These are phyloP conservation scores for Tuber magnatum DNA, from an alignment of 495 filamentous ascomycete species.

Conservation along the genomic window DNA sequence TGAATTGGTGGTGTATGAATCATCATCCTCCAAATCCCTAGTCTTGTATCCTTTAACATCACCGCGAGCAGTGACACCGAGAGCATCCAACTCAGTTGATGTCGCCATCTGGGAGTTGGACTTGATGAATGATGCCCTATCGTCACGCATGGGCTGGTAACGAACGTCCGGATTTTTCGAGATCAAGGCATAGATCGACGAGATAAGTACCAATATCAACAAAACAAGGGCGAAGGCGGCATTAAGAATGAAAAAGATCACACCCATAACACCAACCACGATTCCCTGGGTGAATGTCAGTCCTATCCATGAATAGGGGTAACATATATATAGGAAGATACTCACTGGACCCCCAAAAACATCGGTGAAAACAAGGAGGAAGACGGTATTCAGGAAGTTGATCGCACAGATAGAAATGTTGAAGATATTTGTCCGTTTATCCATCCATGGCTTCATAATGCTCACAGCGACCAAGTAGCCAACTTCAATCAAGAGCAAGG, in stretches of 20 bases:
- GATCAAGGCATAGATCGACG: slow-evolving; percentile 71
- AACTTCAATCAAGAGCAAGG: slow-evolving; percentile 78
- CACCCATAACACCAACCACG: slow-evolving; percentile 87
- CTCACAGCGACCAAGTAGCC: slow-evolving; percentile 68
- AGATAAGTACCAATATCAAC: slow-evolving; percentile 77
- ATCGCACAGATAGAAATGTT: slow-evolving; percentile 86
- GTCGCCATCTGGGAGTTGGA: slow-evolving; percentile 76
- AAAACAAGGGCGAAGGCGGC: slow-evolving; percentile 80
- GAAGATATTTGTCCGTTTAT: slow-evolving; percentile 96
- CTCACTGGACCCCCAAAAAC: slow-evolving; percentile 77
- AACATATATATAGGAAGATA: slow-evolving; percentile 14
- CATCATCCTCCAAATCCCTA: slow-evolving; percentile 70
- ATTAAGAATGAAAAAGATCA: slow-evolving; percentile 89
- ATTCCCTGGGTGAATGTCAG: slow-evolving; percentile 49
- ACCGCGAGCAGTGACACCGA: slow-evolving; percentile 86
- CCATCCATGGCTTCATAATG: slow-evolving; percentile 91
- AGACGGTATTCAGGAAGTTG: slow-evolving; percentile 87
- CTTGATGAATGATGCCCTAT: slow-evolving; percentile 97
- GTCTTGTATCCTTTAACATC: slow-evolving; percentile 64
- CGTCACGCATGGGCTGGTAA: slow-evolving; percentile 95
- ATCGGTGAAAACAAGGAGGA: slow-evolving; percentile 74
- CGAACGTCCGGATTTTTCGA: slow-evolving; percentile 94
- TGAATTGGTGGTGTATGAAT: slow-evolving; percentile 50
- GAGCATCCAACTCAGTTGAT: slow-evolving; percentile 78
- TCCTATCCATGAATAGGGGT: not conserved